phyloP scores from a whole-genome alignment of 352 stramenopile genomes.

The Phytophthora cajani region DNA sequence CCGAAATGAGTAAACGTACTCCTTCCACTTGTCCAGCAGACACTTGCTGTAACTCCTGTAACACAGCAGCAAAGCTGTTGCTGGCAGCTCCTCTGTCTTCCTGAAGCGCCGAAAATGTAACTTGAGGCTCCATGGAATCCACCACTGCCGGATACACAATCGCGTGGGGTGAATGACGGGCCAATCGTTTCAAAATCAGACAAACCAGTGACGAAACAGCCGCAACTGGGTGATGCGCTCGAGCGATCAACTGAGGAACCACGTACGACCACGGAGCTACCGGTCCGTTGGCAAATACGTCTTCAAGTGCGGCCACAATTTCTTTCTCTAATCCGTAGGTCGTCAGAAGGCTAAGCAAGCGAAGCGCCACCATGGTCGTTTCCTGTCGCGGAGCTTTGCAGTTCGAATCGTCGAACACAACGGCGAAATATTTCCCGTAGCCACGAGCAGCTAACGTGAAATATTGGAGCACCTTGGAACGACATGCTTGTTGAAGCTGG shows the following conservation, averaged over 20 bases:
- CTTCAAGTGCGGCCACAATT: conserved; percentile 48
- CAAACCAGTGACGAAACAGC: conserved; percentile 59
- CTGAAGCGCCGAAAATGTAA: background rate
- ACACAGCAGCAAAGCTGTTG: conserved; percentile 46
- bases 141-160: conserved; percentile 84
- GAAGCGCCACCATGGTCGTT: conserved; percentile 59
- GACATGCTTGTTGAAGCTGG: conserved; percentile 42
- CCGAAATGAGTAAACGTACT: conserved; percentile 68
- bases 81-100: conserved; percentile 13
- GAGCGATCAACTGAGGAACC: conserved; percentile 78
- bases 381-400: conserved; percentile 29
- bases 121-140: conserved; percentile 47
- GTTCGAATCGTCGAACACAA: conserved; percentile 14
- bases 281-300: conserved; percentile 54
- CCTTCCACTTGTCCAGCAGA: conserved; percentile 55
- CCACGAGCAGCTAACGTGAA: conserved; percentile 48
- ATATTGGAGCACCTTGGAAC: conserved; percentile 44
- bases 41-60: conserved; percentile 48
- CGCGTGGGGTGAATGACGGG: conserved; percentile 60
- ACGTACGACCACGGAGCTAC: conserved; percentile 68
- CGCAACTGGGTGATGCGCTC: conserved; percentile 60
- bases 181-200: conserved; percentile 71
- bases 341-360: conserved; percentile 73
- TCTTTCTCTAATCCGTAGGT: conserved; percentile 59
- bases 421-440: conserved; percentile 49